These are phyloP conservation scores for Trypanosoma platydactyli DNA, from an alignment of 208 protist species.

Conservation along the genomic window DNA sequence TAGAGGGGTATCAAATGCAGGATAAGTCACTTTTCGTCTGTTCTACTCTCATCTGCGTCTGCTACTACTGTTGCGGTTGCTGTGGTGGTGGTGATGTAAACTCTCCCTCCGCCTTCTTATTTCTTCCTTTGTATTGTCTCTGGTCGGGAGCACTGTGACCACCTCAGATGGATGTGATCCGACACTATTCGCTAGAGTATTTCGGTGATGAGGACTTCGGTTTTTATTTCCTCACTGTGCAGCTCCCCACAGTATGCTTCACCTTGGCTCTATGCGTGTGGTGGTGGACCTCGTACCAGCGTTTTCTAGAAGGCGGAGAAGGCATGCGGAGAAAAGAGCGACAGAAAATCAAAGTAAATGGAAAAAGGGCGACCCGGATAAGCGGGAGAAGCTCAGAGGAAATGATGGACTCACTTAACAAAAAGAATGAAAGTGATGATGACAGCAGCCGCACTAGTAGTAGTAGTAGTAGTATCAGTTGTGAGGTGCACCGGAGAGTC, in stretches of 20 bases:
- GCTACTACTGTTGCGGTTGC: neutral
- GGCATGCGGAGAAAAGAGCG: neutral
- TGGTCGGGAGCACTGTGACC: neutral
- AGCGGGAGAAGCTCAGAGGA: neutral
- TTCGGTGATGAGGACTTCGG: constrained; percentile 16
- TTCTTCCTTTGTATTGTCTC: neutral
- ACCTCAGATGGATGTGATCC: constrained; percentile 3
- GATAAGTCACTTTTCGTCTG: too few species aligned
- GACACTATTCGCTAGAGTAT: constrained; percentile 11
- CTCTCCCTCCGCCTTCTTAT: neutral
- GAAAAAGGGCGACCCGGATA: neutral
- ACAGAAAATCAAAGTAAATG: neutral
- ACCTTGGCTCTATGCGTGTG: neutral
- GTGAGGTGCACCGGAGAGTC: neutral
- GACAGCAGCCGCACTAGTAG: neutral
- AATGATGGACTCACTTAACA: neutral
- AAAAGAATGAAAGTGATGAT: neutral
- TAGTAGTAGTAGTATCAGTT: neutral
- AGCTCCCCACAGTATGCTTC: constrained; percentile 2
- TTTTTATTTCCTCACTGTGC: constrained; percentile 9
- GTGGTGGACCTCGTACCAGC: constrained; percentile 5
- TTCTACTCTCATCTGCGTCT: too few species aligned
- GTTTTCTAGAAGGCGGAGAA: neutral
- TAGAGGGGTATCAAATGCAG: too few species aligned
- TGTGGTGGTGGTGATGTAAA: constrained; percentile 7